These are phyloP conservation scores for Backusella sp. DNA, from an alignment of 192 early-diverging fungal species.

Conservation along the genomic window DNA sequence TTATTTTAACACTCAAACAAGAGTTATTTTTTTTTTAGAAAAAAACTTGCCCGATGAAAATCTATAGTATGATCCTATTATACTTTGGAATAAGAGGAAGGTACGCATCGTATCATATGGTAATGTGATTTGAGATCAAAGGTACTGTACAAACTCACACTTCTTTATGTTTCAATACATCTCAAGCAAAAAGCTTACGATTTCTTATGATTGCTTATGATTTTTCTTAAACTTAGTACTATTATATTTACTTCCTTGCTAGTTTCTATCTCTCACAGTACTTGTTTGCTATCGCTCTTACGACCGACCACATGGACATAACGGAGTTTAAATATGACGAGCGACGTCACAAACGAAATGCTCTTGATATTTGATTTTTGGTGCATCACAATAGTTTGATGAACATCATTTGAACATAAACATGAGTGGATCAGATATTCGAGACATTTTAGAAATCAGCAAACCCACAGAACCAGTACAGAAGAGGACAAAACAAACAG, in stretches of 20 bases:
- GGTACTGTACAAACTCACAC: neutral
- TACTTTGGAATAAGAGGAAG: neutral
- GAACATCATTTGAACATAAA: neutral
- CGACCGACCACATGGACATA: no score
- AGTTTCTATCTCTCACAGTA: no score
- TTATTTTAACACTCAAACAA: neutral
- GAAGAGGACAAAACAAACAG: slow-evolving; percentile 35
- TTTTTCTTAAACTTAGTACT: no score
- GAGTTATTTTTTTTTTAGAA: neutral
- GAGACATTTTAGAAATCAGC: slow-evolving; percentile 59
- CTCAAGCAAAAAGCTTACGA: no score
- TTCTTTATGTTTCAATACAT: neutral
- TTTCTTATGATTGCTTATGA: no score
- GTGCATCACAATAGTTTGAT: neutral
- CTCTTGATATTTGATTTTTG: neutral
- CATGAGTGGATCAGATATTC: slow-evolving; percentile 53
- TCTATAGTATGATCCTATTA: neutral
- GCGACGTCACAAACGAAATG: neutral
- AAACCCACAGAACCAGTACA: slow-evolving; percentile 36
- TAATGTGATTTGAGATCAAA: neutral
- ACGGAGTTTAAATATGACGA: neutral
- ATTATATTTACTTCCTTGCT: no score
- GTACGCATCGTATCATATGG: neutral
- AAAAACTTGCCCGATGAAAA: neutral
- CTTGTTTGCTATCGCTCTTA: no score